Conservation (phyloP, 2,329 filamentous ascomycete species). For the Colletotrichum simmondsii region DNA sequence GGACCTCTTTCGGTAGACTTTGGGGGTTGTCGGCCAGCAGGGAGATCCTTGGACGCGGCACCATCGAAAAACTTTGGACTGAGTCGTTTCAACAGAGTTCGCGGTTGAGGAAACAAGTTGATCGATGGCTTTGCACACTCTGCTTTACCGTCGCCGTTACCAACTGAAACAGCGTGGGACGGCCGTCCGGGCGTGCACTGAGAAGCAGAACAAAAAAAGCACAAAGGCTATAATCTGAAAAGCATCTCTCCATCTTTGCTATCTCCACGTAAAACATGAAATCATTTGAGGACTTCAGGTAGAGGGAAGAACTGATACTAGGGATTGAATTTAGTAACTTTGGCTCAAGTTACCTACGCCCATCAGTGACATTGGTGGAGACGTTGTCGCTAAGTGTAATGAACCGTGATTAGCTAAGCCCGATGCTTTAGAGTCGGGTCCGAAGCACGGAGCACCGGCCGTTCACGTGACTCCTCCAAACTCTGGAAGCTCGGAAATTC, state of each 20-base stretch:
- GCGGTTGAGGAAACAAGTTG: not conserved
- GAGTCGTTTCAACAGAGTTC: not conserved
- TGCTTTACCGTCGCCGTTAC: not conserved
- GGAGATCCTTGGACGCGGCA: not conserved
- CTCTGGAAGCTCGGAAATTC: slow-evolving; percentile 31
- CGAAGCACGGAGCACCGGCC: not conserved
- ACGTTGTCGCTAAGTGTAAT: too few relatives aligned
- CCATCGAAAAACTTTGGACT: not conserved
- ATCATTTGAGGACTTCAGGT: too few relatives aligned
- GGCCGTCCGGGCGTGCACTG: not conserved
- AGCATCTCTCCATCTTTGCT: not conserved
- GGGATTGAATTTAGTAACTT: too few relatives aligned
- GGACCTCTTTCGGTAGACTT: not conserved
- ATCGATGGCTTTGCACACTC: not conserved
- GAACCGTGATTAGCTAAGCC: not conserved
- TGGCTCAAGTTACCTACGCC: too few relatives aligned
- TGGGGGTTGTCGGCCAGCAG: not conserved
- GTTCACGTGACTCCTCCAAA: slow-evolving; percentile 30
- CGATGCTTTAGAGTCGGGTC: not conserved
- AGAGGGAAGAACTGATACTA: too few relatives aligned
- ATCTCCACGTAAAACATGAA: too few relatives aligned
- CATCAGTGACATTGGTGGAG: too few relatives aligned
- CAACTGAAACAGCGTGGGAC: not conserved
- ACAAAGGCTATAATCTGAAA: too few relatives aligned
- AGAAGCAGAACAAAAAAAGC: not conserved